A percentile compares a stretch with the other conserved stretches of the same genome.
Evolutionary conservation across 345 rosid genomes (phyloP).

Genomic region (Acer negundo): DNA sequence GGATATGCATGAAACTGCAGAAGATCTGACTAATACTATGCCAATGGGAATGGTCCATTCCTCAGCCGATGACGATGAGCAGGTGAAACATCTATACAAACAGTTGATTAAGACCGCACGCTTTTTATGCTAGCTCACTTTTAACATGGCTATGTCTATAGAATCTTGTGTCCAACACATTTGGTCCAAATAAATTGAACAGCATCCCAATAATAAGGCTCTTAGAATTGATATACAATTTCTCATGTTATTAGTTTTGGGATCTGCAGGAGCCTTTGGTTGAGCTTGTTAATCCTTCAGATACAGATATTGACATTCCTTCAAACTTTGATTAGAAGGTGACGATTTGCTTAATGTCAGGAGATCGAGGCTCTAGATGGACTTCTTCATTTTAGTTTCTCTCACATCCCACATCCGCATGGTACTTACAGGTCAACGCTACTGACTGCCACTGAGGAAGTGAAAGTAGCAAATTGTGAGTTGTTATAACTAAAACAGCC

Average conservation of each 20-base stretch:
- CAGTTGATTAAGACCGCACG: not conserved
- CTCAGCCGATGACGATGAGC: conserved; percentile 62
- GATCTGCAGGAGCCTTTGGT: conserved; percentile 57
- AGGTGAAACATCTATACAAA: conserved; percentile 36
- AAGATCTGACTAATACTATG: conserved; percentile 37
- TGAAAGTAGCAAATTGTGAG: conserved; percentile 22
- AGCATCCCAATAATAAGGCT: not conserved
- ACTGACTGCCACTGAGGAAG: conserved; percentile 20
- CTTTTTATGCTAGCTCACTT: not conserved
- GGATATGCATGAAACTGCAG: conserved; percentile 46
- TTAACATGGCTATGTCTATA: not conserved
- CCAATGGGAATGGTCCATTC: conserved; percentile 46
- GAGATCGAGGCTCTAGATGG: conserved; percentile 12
- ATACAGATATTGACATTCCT: conserved; percentile 57
- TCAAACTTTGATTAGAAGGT: conserved; percentile 55
- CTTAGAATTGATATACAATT: conserved; percentile 3
- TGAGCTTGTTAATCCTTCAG: conserved; percentile 64
- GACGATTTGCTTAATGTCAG: conserved; percentile 11
- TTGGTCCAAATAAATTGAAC: not conserved
- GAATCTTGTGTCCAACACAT: not conserved
- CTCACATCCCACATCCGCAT: conserved; percentile 2
- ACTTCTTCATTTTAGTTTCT: conserved; percentile 1
- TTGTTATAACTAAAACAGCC: conserved; percentile 27
- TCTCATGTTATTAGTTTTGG: conserved; percentile 31
- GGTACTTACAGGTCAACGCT: conserved; percentile 16